Evolutionary conservation across 495 filamentous ascomycete genomes (phyloP).

Genomic region (Pyrenula massariospora): DNA sequence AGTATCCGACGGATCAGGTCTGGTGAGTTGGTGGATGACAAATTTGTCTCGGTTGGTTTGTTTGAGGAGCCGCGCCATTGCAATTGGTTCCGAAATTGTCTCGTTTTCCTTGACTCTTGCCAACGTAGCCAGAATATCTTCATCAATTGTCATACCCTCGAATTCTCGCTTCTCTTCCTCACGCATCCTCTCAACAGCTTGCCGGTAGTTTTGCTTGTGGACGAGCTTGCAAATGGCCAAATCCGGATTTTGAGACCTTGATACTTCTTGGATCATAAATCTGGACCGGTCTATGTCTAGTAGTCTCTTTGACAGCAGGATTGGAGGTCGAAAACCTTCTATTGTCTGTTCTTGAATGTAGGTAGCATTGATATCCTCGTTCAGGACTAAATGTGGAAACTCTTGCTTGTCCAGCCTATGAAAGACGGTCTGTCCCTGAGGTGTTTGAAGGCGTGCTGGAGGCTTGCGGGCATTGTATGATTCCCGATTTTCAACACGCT

Average conservation of each 20-base stretch:
- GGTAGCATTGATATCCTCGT: background rate
- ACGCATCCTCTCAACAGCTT: background rate
- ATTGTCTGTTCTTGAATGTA: background rate
- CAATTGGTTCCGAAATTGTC: background rate
- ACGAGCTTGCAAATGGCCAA: background rate
- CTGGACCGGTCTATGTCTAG: background rate
- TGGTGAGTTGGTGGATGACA: background rate
- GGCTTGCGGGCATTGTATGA: too few relatives aligned
- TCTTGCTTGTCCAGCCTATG: background rate
- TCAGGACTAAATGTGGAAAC: background rate
- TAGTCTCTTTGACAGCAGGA: background rate
- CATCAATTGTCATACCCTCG: conserved; percentile 3
- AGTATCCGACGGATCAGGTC: background rate
- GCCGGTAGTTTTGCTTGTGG: background rate
- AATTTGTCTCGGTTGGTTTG: background rate
- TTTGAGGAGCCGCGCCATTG: background rate
- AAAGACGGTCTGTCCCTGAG: background rate
- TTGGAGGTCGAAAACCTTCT: background rate
- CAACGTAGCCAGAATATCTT: conserved; percentile 7
- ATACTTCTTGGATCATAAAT: background rate
- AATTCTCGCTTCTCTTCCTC: conserved; percentile 9
- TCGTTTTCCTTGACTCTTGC: background rate
- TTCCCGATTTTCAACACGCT: too few relatives aligned
- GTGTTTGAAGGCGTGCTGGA: too few relatives aligned
- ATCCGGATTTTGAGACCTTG: conserved; percentile 1